These are phyloP conservation scores for Leptographium wingfieldii DNA, from an alignment of 2,329 filamentous ascomycete species.

Conservation along the genomic window DNA sequence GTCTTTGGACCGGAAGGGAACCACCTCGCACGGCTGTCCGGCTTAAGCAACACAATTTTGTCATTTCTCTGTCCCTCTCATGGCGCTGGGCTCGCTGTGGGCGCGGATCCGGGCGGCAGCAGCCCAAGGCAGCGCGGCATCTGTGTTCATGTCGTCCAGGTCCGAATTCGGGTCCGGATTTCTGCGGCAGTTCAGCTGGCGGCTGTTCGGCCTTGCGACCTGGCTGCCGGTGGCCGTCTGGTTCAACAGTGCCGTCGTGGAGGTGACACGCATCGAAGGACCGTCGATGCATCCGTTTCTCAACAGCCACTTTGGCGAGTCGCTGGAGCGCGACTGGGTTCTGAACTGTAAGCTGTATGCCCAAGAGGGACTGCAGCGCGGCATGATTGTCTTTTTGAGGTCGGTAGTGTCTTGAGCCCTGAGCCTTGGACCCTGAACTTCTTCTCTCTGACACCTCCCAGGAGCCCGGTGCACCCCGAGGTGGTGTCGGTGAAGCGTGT, in stretches of 20 bases:
- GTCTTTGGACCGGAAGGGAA: not conserved
- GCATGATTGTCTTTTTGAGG: slow-evolving; percentile 65
- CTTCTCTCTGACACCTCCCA: slow-evolving; percentile 19
- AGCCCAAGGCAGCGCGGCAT: not conserved
- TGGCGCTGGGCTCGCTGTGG: slow-evolving; percentile 7
- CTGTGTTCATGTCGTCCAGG: not conserved
- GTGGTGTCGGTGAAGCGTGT: slow-evolving; percentile 68
- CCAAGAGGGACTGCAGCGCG: slow-evolving; percentile 46
- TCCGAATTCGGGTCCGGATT: slow-evolving; percentile 17
- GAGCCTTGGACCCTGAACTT: not conserved
- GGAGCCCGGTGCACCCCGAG: slow-evolving; percentile 59
- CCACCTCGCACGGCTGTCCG: not conserved
- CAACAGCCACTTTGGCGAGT: slow-evolving; percentile 52
- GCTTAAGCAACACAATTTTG: not conserved
- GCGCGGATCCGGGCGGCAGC: slow-evolving; percentile 4
- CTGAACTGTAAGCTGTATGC: slow-evolving; percentile 47
- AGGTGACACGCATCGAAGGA: slow-evolving; percentile 44
- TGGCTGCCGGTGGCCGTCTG: slow-evolving; percentile 51
- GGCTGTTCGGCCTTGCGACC: slow-evolving; percentile 39
- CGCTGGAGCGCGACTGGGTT: slow-evolving; percentile 39
- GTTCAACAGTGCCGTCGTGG: slow-evolving; percentile 48
- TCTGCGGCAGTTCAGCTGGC: slow-evolving; percentile 27
- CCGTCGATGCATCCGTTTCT: slow-evolving; percentile 68
- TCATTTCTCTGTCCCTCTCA: not conserved
- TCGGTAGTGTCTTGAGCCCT: slow-evolving; percentile 20